Conservation (phyloP, 1,139 yeast genomes). For the Sugiyamaella japonica region DNA sequence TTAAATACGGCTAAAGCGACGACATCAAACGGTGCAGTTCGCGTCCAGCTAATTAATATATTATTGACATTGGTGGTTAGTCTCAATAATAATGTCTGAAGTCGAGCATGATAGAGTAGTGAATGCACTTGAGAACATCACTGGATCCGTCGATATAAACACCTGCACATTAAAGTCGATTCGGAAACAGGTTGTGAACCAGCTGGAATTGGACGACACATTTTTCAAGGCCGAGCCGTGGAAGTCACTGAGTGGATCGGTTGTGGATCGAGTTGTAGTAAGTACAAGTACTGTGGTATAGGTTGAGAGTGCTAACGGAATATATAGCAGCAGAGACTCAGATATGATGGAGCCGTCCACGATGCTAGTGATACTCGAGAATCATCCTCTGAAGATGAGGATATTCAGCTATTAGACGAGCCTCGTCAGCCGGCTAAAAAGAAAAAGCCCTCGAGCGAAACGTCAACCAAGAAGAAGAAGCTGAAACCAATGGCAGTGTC, state of each 20-base stretch:
- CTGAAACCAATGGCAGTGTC: not conserved
- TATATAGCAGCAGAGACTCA: not conserved
- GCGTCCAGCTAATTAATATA: no score
- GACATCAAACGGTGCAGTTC: no score
- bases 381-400: conserved; percentile 14
- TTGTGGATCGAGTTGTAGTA: conserved; percentile 27
- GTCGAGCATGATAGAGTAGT: conserved; percentile 1
- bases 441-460: not conserved
- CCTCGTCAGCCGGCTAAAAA: conserved; percentile 1
- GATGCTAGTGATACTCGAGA: not conserved
- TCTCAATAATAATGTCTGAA: not conserved
- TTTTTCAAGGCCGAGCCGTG: conserved; percentile 28
- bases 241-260: conserved; percentile 25
- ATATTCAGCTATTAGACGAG: conserved; percentile 9
- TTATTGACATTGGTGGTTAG: no score
- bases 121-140: conserved; percentile 17
- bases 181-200: conserved; percentile 24
- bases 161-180: conserved; percentile 28
- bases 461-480: conserved; percentile 13
- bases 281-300: conserved; percentile 5
- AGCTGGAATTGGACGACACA: conserved; percentile 24
- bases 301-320: conserved; percentile 10
- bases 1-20: not conserved
- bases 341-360: not conserved
- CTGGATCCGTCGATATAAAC: conserved; percentile 26